Evolutionary conservation across 1,284 basidiomycete genomes (phyloP).

Genomic region (Calocybe gambosa): DNA sequence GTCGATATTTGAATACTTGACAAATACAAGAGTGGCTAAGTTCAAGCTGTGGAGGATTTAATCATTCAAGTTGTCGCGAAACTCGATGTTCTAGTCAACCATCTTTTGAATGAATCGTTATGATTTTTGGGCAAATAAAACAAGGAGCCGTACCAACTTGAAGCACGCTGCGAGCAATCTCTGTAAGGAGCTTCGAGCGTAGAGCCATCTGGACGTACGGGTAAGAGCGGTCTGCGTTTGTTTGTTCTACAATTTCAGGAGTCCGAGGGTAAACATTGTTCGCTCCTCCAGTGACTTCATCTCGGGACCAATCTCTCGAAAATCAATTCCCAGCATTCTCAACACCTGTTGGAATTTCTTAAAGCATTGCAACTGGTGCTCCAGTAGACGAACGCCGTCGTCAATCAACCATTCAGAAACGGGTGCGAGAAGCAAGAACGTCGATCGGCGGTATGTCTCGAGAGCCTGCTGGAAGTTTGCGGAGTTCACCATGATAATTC

Average conservation of each 20-base stretch:
- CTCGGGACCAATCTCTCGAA: conserved; percentile 39
- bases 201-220: not conserved
- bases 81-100: no score
- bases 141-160: no score
- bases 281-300: conserved; percentile 29
- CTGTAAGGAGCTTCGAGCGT: not conserved
- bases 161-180: no score
- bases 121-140: no score
- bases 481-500: conserved; percentile 28
- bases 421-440: conserved; percentile 48
- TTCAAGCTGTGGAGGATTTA: no score
- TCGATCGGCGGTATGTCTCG: conserved; percentile 33
- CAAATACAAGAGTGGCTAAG: no score
- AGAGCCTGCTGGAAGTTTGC: conserved; percentile 36
- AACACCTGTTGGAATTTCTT: conserved; percentile 34
- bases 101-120: no score
- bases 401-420: conserved; percentile 55
- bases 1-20: conserved; percentile 24
- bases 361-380: conserved; percentile 40
- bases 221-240: not conserved
- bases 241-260: conserved; percentile 7
- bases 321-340: conserved; percentile 39
- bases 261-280: conserved; percentile 19
- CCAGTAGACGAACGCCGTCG: conserved; percentile 53
- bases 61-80: no score